phyloP scores from a whole-genome alignment of 441 rosid species.

The Populus hybrid region DNA sequence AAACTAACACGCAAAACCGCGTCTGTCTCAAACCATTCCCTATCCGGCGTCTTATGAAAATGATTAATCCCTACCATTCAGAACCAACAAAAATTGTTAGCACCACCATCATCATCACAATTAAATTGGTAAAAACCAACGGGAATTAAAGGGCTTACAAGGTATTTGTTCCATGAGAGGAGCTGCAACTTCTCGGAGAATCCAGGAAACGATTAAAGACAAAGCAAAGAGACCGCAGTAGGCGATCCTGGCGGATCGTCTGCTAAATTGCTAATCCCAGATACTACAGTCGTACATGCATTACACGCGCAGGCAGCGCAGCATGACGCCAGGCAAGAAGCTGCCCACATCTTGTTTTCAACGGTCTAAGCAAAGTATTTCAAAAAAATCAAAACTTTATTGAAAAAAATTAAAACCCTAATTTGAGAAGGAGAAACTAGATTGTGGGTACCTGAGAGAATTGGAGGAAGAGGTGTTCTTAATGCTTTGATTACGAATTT shows the following conservation, averaged over 20 bases:
- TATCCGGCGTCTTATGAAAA: conserved; percentile 72
- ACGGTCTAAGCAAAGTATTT: background rate
- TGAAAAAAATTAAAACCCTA: background rate
- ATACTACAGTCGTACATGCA: conserved; percentile 82
- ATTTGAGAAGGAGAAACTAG: background rate
- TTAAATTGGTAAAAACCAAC: background rate
- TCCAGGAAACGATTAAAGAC: conserved; percentile 80
- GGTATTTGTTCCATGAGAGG: conserved; percentile 95
- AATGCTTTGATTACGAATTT: background rate
- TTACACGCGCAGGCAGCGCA: conserved; percentile 92
- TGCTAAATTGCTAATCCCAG: conserved; percentile 84
- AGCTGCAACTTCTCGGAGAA: conserved; percentile 90
- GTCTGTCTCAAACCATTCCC: conserved; percentile 95
- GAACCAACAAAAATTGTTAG: background rate
- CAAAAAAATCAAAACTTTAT: background rate
- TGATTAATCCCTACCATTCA: conserved; percentile 78
- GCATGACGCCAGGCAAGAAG: conserved; percentile 88
- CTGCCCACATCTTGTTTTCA: conserved; percentile 70
- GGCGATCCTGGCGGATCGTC: conserved; percentile 90
- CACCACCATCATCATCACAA: background rate
- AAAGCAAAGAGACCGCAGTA: conserved; percentile 92
- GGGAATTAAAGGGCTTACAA: conserved; percentile 43
- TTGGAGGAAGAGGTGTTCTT: background rate
- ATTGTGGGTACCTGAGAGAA: conserved; percentile 3
- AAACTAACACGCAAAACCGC: conserved; percentile 93